Evolutionary conservation across 495 filamentous ascomycete species (phyloP).

Genomic region (Terfezia claveryi): DNA sequence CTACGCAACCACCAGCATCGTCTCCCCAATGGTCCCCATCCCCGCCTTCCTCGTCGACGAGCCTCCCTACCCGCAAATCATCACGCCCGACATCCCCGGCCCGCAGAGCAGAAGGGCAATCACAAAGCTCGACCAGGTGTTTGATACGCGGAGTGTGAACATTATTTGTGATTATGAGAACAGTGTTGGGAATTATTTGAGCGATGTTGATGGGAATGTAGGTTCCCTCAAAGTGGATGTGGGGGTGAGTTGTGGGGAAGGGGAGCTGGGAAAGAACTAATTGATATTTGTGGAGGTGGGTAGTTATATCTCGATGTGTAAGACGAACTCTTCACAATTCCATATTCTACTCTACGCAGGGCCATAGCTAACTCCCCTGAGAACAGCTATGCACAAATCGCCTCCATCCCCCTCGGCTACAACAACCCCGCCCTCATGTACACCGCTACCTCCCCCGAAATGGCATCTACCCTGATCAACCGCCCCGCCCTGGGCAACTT

Average conservation of each 20-base stretch:
- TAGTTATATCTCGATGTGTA: not conserved
- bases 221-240: not conserved
- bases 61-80: slow-evolving; percentile 48
- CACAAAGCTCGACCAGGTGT: slow-evolving; percentile 58
- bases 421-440: slow-evolving; percentile 66
- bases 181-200: slow-evolving; percentile 56
- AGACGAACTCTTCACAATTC: not conserved
- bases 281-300: not conserved
- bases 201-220: slow-evolving; percentile 70
- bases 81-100: slow-evolving; percentile 57
- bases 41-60: slow-evolving; percentile 41
- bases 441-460: slow-evolving; percentile 51
- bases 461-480: slow-evolving; percentile 72
- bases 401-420: slow-evolving; percentile 92
- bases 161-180: slow-evolving; percentile 69
- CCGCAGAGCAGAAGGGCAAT: slow-evolving; percentile 51
- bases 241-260: not conserved
- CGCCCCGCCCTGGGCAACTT: slow-evolving; percentile 92
- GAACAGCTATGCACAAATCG: slow-evolving; percentile 71
- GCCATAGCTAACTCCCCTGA: not conserved
- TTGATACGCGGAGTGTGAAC: slow-evolving; percentile 83
- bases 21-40: slow-evolving; percentile 6
- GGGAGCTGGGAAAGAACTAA: not conserved
- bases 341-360: not conserved
- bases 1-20: not conserved